Evolutionary conservation across 805 yeast species (phyloP).

Genomic region (Suhomyces vadensis): DNA sequence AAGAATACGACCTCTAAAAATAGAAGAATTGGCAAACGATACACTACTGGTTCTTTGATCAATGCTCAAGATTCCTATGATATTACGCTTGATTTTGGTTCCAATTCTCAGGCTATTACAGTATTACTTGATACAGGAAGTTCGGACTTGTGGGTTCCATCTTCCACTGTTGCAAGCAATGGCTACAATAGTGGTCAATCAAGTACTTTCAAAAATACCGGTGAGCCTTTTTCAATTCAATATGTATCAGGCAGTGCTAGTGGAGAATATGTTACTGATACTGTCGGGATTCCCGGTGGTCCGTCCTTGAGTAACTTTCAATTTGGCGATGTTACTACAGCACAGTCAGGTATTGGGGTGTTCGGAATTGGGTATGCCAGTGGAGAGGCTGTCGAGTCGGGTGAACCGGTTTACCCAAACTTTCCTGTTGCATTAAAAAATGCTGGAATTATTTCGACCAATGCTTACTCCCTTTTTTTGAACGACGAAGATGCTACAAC

Average conservation of each 20-base stretch:
- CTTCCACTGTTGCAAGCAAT: conserved; percentile 1
- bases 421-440: conserved; percentile 22
- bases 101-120: not conserved
- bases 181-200: conserved; percentile 5
- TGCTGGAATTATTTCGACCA: conserved; percentile 27
- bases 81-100: conserved; percentile 8
- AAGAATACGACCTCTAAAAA: not conserved
- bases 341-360: not conserved
- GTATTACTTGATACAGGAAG: conserved; percentile 10
- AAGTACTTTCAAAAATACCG: not conserved
- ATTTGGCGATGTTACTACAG: conserved; percentile 11
- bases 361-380: not conserved
- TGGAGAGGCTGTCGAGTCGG: not conserved
- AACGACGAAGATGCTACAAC: conserved; percentile 16
- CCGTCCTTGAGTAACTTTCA: conserved; percentile 4
- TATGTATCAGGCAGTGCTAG: conserved; percentile 3
- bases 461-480: conserved; percentile 27
- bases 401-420: not conserved
- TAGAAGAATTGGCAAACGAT: not conserved
- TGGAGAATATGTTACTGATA: conserved; percentile 12
- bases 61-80: conserved; percentile 6
- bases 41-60: not conserved
- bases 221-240: not conserved
- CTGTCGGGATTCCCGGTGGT: conserved; percentile 7
- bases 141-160: conserved; percentile 13